Base-by-base conservation (phyloP, 805 yeast genomes). In the Lipomyces chichibuensis region DNA sequence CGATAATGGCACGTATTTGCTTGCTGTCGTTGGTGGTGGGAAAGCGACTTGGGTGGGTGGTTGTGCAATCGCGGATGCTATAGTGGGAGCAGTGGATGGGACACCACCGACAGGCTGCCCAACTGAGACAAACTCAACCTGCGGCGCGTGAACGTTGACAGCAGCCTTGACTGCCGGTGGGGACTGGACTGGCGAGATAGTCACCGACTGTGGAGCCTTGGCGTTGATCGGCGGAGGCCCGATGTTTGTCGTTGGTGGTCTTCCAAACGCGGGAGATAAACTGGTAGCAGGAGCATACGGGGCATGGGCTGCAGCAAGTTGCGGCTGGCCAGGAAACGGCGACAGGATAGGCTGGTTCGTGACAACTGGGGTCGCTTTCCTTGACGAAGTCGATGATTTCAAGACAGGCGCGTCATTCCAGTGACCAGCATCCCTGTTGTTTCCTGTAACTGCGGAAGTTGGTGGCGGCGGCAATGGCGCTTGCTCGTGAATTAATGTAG, bases 221-320 rank as follows among this genome's bases (percentile, higher is more conserved):
- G 69, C 72, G 27, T 68, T 62, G 11, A 49, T 62, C 9, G 71
- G 71, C 20, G 72, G 72, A 4, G 73, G 72, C 13, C 70, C 73
- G 49, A 70, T 62, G 27, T 8, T 49, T 5, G 57, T 52, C 1
- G 69, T 39, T 39, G 69, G 56, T 6, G 64, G 64, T 17, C 66
- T 60, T 20, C 66, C 59, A 20, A 60, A 56, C 13, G 57, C 55
- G 8, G 64, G 49, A 2, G 63, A 37, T 11, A 57, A 13, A 23
- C 55, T n/a, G 8, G 69, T 35, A 4, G 69, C 62, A 1, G 67
- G 72, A 65, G 77, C 77, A 67, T 79, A 78, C 46, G 83, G 81
- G 58, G 79, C 76, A n/a, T 74, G 65, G 23, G 75, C 64, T 7
- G 77, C 68, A 13, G 74, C 71, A 35, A 74, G 65, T 60, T 67